Base-by-base conservation (phyloP, 352 stramenopile species). In the Ophiocytium majus region DNA sequence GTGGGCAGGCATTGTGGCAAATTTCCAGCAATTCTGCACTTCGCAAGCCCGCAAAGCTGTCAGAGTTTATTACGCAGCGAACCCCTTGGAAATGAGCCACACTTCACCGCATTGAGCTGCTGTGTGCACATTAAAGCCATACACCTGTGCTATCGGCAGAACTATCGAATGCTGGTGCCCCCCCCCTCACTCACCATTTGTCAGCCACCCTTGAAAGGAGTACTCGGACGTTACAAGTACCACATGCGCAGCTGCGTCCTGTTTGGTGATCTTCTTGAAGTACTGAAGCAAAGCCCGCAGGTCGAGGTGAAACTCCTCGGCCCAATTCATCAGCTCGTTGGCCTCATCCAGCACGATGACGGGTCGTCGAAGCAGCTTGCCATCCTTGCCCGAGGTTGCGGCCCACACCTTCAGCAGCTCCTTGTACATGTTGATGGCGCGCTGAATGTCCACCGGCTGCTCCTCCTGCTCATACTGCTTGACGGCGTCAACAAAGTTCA, bases 331-430 rank as follows among this genome's bases (percentile, higher is more conserved):
- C 5, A 76, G 64, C 64, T 37, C 64, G 17, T 76, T 76, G 5
- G 64, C 64, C 34, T 76, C 64, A 37, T 76, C 64, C 31, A 76
- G 31, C 31, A 76, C 34, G 5, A 76, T 34, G 34, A 76, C 64
- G 34, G 64, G 64, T 37, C 64, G 34, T 5, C 5, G 64, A 34
- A 76, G 34, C 5, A 14, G 31, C 31, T 5, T 5, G 64, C 64
- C 31, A 5, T 5, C 34, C 34, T 17, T 17, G 31, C 5, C 64
- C 34, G 5, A 5, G 34, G 5, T 34, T 66, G 57, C 57, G 19
- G 57, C 57, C 64, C 64, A 76, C 10, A 10, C 64, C 5, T 17
- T 17, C 5, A 76, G 34, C 64, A 76, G 64, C 10, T 37, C 34
- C 34, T 5, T 14, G 64, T 76, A 76, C 34, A 57, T 57, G 43